phyloP scores from a whole-genome alignment of 441 rosid species.

The Pelargonium australe region DNA sequence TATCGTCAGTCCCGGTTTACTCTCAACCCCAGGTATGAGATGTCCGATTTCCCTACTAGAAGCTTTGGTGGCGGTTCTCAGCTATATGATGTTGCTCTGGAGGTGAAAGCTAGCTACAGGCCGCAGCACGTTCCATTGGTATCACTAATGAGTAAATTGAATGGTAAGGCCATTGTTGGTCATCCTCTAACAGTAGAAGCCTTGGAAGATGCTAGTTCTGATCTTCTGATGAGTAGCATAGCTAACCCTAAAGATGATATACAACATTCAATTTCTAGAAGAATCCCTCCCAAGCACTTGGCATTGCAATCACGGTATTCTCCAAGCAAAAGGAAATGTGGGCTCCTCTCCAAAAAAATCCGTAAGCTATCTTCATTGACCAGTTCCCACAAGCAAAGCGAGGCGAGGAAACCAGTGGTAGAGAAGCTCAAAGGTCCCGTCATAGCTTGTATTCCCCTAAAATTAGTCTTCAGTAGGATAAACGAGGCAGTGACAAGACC shows the following conservation, averaged over 20 bases:
- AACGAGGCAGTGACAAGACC: conserved; percentile 59
- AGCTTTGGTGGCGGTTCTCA: conserved; percentile 30
- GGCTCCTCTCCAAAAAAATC: conserved; percentile 37
- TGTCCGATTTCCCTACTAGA: conserved; percentile 37
- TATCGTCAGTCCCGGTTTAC: conserved; percentile 53
- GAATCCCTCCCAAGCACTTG: conserved; percentile 32
- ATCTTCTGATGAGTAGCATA: conserved; percentile 21
- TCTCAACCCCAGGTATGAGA: conserved; percentile 42
- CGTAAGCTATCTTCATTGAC: conserved; percentile 76
- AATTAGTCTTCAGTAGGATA: conserved; percentile 84
- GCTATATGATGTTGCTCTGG: conserved; percentile 63
- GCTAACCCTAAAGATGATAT: conserved; percentile 17
- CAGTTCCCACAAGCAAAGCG: conserved; percentile 34
- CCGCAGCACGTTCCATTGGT: conserved; percentile 79
- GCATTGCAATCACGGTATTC: conserved; percentile 24
- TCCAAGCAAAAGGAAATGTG: conserved; percentile 41
- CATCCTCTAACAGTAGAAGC: conserved; percentile 67
- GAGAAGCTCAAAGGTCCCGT: conserved; percentile 59
- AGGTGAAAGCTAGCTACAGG: conserved; percentile 65
- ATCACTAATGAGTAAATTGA: conserved; percentile 78
- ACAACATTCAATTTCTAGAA: conserved; percentile 27
- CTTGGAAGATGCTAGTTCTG: conserved; percentile 38
- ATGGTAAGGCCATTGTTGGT: conserved; percentile 82
- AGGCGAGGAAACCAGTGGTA: conserved; percentile 30
- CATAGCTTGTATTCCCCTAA: conserved; percentile 76